Percentiles rank a stretch among this genome's conserved stretches.
phyloP scores from a whole-genome alignment of 2,329 filamentous ascomycete species.

The Ophiosphaerella narmari region DNA sequence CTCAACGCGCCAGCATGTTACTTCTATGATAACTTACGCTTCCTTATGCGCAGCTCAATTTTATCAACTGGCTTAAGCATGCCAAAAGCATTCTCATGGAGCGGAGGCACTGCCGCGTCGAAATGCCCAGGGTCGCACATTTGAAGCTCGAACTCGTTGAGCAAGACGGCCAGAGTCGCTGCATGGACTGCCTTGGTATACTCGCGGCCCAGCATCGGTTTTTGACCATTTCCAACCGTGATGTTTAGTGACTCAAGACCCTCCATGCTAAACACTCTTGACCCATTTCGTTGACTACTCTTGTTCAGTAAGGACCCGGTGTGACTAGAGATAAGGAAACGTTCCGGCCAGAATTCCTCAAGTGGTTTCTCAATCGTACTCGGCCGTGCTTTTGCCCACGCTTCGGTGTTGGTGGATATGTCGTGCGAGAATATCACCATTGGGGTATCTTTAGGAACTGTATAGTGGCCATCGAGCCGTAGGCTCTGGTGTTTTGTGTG shows the following conservation, averaged over 20 bases:
- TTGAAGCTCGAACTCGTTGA: conserved; percentile 33
- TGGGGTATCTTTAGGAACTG: conserved; percentile 18
- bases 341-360: conserved; percentile 34
- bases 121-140: conserved; percentile 26
- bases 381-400: conserved; percentile 28
- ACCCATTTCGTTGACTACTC: conserved; percentile 1
- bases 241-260: conserved; percentile 19
- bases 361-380: conserved; percentile 21
- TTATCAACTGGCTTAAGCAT: conserved; percentile 22
- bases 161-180: conserved; percentile 27
- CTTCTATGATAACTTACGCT: conserved; percentile 10
- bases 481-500: conserved; percentile 12
- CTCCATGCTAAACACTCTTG: conserved; percentile 16
- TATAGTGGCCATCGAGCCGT: conserved; percentile 27
- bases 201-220: conserved; percentile 12
- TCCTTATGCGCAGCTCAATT: conserved; percentile 31
- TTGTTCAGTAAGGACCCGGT: background rate
- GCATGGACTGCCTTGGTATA: conserved; percentile 24
- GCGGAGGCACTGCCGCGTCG: conserved; percentile 21
- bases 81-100: conserved; percentile 24
- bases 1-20: too few relatives aligned
- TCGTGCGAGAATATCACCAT: conserved; percentile 29
- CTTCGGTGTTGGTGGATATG: conserved; percentile 25
- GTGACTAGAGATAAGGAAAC: conserved; percentile 22
- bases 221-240: conserved; percentile 6